These are phyloP conservation scores for Fusarium robinianum DNA, from an alignment of 2,329 filamentous ascomycete species.

Conservation along the genomic window DNA sequence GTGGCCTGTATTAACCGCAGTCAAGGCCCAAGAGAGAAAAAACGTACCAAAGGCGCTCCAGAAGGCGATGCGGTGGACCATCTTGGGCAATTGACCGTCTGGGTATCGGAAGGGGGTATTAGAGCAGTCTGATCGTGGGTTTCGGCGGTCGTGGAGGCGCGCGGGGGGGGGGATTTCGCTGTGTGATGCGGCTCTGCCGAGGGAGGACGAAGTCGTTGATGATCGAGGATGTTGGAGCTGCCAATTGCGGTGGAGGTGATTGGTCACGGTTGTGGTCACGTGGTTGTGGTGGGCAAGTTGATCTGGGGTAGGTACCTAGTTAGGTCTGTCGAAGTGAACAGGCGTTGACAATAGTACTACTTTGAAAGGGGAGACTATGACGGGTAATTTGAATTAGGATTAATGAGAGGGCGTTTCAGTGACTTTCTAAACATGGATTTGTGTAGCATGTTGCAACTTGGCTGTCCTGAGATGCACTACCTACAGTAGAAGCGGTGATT, in stretches of 20 bases:
- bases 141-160: slow-evolving; percentile 28
- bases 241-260: slow-evolving; percentile 36
- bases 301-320: too few species aligned
- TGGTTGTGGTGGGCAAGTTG: not conserved
- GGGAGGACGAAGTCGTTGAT: slow-evolving; percentile 36
- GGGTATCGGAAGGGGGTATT: slow-evolving; percentile 16
- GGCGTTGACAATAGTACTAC: too few species aligned
- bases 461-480: too few species aligned
- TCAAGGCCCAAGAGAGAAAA: too few species aligned
- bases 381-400: too few species aligned
- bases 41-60: slow-evolving; percentile 85
- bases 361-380: too few species aligned
- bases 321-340: too few species aligned
- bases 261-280: slow-evolving; percentile 31
- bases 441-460: too few species aligned
- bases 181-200: slow-evolving; percentile 31
- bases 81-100: slow-evolving; percentile 46
- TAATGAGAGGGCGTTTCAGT: too few species aligned
- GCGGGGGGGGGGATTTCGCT: slow-evolving; percentile 28
- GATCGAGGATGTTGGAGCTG: slow-evolving; percentile 35
- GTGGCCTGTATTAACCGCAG: slow-evolving; percentile 22
- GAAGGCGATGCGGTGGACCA: slow-evolving; percentile 73
- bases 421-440: too few species aligned
- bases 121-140: slow-evolving; percentile 20
- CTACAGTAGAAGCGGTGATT: too few species aligned